Evolutionary conservation across 2,329 filamentous ascomycete genomes (phyloP), one percentile per base, ranked within the genome.

Genomic region (Fonsecaea erecta): DNA sequence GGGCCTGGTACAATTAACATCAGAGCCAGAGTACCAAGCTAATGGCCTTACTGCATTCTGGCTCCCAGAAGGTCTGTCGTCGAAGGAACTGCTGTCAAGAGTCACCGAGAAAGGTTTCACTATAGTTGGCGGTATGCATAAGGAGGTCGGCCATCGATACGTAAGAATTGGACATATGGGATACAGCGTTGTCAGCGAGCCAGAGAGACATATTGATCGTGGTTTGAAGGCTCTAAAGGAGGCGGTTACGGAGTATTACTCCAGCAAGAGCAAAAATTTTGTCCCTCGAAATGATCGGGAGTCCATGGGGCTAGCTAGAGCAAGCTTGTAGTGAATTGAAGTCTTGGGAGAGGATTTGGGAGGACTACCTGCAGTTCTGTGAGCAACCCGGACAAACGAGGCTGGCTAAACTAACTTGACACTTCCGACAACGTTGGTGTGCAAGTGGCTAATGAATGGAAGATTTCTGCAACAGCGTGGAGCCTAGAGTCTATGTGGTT

Each of bases 41-140:
- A 94, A 96, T 77, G 92, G 91, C 73, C 97, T 99, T 93, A 98
- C 95, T 1, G 94, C 95, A 62, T 94, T 98, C 71, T 97, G 95
- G 78, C 85, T 98, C 57, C 95, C 95, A 0, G 91, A 97, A 66
- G 88, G 85, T 40, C 81, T 98, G 58, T 87, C 89, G 72, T 88
- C 90, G 28, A 85, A 93, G 2, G 91, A 96, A 69, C 82, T 99
- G 34, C 84, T 98, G 61, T 93, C 94, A 11, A 92, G 87, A 75
- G 82, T 98, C 67, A 78, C 91, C 64, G 91, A 91, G 81, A 94
- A 90, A 79, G 93, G 92, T 28, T 90, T 98, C 43, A 87, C 98
- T 66, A 97, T 97, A 76, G 95, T 95, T 26, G 94, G 92, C 63
- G 95, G 95, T 66, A 85, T 99, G 73, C 95, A 99, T 83, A 97